Conservation (phyloP, 441 rosid genomes). For the Dalechampia spathulata region DNA sequence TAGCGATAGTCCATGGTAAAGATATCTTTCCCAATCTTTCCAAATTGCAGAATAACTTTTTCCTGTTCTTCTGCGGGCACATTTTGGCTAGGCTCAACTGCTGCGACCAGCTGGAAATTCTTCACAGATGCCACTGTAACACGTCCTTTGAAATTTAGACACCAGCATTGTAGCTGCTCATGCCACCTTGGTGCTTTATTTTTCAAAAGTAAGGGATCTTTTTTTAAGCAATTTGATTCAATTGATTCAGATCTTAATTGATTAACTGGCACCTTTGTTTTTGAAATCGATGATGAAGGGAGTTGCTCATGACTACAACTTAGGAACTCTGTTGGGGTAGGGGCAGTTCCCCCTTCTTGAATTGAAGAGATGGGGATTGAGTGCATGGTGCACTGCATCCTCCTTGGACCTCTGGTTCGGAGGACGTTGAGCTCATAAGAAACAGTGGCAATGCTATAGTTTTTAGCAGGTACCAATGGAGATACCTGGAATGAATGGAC, state of each 20-base stretch:
- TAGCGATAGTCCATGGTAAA: slow-evolving; percentile 95
- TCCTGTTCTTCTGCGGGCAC: slow-evolving; percentile 62
- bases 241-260: slow-evolving; percentile 27
- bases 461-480: slow-evolving; percentile 30
- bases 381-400: slow-evolving; percentile 70
- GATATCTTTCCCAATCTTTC: slow-evolving; percentile 92
- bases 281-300: slow-evolving; percentile 18
- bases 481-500: slow-evolving; percentile 38
- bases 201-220: slow-evolving; percentile 51
- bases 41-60: slow-evolving; percentile 79
- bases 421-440: slow-evolving; percentile 79
- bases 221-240: slow-evolving; percentile 17
- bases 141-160: slow-evolving; percentile 86
- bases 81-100: slow-evolving; percentile 50
- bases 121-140: slow-evolving; percentile 93
- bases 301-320: slow-evolving; percentile 16
- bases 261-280: slow-evolving; percentile 30
- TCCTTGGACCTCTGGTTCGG: slow-evolving; percentile 88
- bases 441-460: slow-evolving; percentile 43
- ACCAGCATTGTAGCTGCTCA: slow-evolving; percentile 94
- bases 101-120: slow-evolving; percentile 86
- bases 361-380: slow-evolving; percentile 60
- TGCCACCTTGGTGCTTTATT: slow-evolving; percentile 98
- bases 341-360: slow-evolving; percentile 61
- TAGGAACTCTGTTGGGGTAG: slow-evolving; percentile 43